Evolutionary conservation across 2,329 filamentous ascomycete genomes (phyloP).

Genomic region (Capronia americana): DNA sequence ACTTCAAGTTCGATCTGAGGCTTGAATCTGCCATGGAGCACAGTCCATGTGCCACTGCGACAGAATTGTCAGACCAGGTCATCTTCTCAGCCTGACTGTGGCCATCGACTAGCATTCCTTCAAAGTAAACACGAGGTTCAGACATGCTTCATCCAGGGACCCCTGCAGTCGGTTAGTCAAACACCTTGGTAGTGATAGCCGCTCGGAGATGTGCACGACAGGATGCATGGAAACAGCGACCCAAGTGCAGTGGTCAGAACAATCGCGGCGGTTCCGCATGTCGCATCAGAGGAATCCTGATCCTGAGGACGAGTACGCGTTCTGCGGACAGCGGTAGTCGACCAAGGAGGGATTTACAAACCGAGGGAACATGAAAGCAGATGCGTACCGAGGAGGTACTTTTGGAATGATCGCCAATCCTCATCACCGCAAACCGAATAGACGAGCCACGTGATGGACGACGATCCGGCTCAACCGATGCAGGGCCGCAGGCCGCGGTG

Average conservation of each 20-base stretch:
- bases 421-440: not conserved
- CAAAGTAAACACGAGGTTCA: not conserved
- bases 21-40: not conserved
- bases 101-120: not conserved
- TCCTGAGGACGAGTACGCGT: not conserved
- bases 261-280: constrained; percentile 8
- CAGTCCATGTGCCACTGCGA: not conserved
- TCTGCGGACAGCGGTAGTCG: not conserved
- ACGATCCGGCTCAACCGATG: not conserved
- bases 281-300: not conserved
- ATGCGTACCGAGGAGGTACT: not conserved
- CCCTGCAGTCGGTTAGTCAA: not conserved
- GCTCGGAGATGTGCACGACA: constrained; percentile 22
- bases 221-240: constrained; percentile 14
- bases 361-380: not conserved
- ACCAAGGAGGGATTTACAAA: not conserved
- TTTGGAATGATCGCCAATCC: not conserved
- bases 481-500: not conserved
- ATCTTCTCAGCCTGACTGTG: not conserved
- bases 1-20: not conserved
- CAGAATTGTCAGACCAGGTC: not conserved
- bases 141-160: not conserved
- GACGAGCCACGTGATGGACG: not conserved
- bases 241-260: not conserved
- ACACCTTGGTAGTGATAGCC: constrained; percentile 11